These are phyloP conservation scores for Luffa acutangula DNA, from an alignment of 306 rosid genomes.

Conservation along the genomic window DNA sequence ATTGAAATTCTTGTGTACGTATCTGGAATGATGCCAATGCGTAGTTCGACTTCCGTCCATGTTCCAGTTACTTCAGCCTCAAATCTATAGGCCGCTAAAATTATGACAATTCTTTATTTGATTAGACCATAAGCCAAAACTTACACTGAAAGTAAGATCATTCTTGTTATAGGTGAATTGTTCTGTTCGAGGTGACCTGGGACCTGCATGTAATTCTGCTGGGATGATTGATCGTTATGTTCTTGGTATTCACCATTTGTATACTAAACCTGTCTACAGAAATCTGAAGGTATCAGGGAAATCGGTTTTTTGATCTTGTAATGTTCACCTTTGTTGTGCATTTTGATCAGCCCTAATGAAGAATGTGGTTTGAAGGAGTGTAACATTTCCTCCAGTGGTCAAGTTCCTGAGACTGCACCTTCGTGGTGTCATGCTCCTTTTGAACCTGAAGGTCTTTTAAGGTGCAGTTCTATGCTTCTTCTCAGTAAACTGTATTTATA, in stretches of 20 bases:
- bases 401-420: conserved; percentile 57
- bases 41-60: background rate
- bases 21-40: background rate
- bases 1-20: background rate
- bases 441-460: conserved; percentile 92
- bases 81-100: background rate
- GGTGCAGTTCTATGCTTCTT: conserved; percentile 37
- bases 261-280: conserved; percentile 67
- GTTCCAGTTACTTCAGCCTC: background rate
- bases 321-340: conserved; percentile 6
- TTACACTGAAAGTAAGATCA: background rate
- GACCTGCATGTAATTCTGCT: conserved; percentile 90
- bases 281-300: conserved; percentile 58
- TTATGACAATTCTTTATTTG: background rate
- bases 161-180: conserved; percentile 69
- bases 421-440: conserved; percentile 89
- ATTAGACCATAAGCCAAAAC: background rate
- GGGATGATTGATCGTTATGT: conserved; percentile 84
- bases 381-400: conserved; percentile 38
- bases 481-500: background rate
- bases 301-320: conserved; percentile 9
- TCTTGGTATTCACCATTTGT: conserved; percentile 63
- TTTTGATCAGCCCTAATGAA: conserved; percentile 16
- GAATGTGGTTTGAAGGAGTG: conserved; percentile 58
- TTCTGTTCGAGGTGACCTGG: conserved; percentile 73